Evolutionary conservation across 768 basidiomycete genomes (phyloP), one percentile per base, ranked within the genome.

Genomic region (Collybiopsis confluens): DNA sequence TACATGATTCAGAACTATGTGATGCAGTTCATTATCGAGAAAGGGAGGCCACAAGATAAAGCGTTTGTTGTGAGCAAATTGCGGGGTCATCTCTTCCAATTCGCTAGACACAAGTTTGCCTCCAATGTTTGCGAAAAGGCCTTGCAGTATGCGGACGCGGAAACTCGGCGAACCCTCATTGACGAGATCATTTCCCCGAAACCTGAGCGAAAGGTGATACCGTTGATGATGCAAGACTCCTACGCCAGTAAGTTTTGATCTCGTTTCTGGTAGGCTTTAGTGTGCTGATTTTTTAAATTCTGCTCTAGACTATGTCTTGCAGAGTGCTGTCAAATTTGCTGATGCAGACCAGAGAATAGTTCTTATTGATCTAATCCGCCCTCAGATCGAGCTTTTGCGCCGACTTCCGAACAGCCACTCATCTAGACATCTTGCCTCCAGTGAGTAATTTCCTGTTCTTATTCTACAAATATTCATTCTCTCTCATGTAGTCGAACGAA

Each of bases 81-180:
- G 47, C 81, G 77, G 8, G 91, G 91, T 2, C 86, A 90, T 62
- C 79, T 98, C 66, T 66, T 94, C 40, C 74, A 76, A 56, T 83
- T 95, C 78, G 81, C 92, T 1, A 81, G 85, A 49, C 92, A 92
- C 66, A 96, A 96, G 65, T 96, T 91, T 63, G 94, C 92, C 4
- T 97, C 94, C 4, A 98, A 99, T 63, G 96, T 98, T 18, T 90
- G 88, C 67, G 95, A 96, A 71, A 94, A 92, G 68, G 92, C 92
- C 4, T 77, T 96, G 33, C 67, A 84, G 26, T 82, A 77, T 30
- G 82, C 88, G 1, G 79, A 82, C 51, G 30, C 75, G 0, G 84
- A 86, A 9, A 85, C 78, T 56, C 85, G 92, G 42, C 79, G 78
- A 8, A 65, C 69, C 33, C 72, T 98, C 40, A 82, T 98, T 55